Percentiles rank a stretch among this genome's conserved stretches.
Conservation (phyloP, 75 land plant genomes). For the Azolla pinnata region DNA sequence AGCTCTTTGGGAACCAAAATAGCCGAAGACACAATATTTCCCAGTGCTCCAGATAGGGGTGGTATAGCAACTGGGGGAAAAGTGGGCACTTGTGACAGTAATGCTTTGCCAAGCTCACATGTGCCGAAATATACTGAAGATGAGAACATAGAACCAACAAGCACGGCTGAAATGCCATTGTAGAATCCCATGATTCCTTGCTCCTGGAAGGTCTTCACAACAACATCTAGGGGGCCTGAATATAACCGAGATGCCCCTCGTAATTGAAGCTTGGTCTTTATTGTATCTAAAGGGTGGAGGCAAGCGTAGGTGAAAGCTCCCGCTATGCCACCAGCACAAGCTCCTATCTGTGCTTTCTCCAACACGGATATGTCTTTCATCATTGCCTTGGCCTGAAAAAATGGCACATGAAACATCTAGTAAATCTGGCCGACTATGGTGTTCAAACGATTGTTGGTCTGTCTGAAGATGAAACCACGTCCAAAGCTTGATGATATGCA, state of each 20-base stretch:
- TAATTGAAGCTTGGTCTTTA: conserved; percentile 90
- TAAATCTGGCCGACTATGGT: background rate
- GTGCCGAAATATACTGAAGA: conserved; percentile 86
- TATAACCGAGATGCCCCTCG: conserved; percentile 52
- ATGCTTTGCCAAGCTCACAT: conserved; percentile 73
- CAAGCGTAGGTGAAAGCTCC: conserved; percentile 90
- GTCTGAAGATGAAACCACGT: background rate
- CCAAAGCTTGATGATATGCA: no score
- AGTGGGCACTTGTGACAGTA: conserved; percentile 27
- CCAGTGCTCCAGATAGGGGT: conserved; percentile 74
- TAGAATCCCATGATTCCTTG: conserved; percentile 63
- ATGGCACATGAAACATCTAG: background rate
- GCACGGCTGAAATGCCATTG: conserved; percentile 73
- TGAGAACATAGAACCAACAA: conserved; percentile 65
- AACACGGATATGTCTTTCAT: conserved; percentile 41
- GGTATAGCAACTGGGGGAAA: conserved; percentile 49
- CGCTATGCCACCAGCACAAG: conserved; percentile 76
- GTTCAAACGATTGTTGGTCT: background rate
- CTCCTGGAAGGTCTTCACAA: conserved; percentile 35
- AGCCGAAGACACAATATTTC: conserved; percentile 70
- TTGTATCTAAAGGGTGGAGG: conserved; percentile 76
- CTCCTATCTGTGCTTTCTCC: conserved; percentile 76
- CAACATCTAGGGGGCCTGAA: conserved; percentile 38
- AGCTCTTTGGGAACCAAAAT: conserved; percentile 86
- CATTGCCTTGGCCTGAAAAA: conserved; percentile 14